A percentile compares a stretch with the other conserved stretches of the same genome.
Evolutionary conservation across 495 filamentous ascomycete genomes (phyloP).

Genomic region (Copromyces sp.): DNA sequence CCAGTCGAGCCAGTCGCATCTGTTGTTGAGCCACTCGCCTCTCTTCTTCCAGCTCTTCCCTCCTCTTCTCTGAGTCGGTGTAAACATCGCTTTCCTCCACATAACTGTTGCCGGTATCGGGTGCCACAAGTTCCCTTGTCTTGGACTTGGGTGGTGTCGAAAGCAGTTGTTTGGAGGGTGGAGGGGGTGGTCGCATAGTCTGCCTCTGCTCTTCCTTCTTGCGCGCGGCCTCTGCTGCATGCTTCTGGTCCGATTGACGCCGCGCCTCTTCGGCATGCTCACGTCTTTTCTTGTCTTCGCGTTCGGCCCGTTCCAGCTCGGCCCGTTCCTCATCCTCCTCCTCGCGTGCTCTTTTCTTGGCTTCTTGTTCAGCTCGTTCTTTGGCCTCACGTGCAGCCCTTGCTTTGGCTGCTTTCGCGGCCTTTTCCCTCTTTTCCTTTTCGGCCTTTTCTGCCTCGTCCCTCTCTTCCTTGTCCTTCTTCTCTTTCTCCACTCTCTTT

Average conservation of each 20-base stretch:
- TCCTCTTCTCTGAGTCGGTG: not conserved
- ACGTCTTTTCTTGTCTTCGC: slow-evolving; percentile 6
- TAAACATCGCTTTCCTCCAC: not conserved
- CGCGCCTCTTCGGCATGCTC: slow-evolving; percentile 6
- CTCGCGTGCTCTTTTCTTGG: slow-evolving; percentile 11
- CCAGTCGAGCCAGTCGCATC: not conserved
- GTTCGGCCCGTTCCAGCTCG: slow-evolving; percentile 9
- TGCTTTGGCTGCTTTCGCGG: not conserved
- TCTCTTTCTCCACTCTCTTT: not conserved
- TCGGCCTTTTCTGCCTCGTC: not conserved
- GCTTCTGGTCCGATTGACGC: not conserved
- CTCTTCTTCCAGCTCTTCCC: not conserved
- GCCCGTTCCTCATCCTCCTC: slow-evolving; percentile 9
- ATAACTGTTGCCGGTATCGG: not conserved
- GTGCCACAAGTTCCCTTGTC: not conserved
- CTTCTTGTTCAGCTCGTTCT: not conserved
- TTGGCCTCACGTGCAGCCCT: not conserved
- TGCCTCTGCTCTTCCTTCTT: not conserved
- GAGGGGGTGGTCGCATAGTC: not conserved
- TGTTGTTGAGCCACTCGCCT: not conserved
- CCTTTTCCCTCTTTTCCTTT: not conserved
- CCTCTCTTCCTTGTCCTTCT: not conserved
- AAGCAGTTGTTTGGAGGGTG: not conserved
- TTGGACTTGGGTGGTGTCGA: not conserved
- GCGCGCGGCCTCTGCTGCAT: slow-evolving; percentile 3